These are phyloP conservation scores for Bathelium albidoporum DNA, from an alignment of 495 filamentous ascomycete species.

Conservation along the genomic window DNA sequence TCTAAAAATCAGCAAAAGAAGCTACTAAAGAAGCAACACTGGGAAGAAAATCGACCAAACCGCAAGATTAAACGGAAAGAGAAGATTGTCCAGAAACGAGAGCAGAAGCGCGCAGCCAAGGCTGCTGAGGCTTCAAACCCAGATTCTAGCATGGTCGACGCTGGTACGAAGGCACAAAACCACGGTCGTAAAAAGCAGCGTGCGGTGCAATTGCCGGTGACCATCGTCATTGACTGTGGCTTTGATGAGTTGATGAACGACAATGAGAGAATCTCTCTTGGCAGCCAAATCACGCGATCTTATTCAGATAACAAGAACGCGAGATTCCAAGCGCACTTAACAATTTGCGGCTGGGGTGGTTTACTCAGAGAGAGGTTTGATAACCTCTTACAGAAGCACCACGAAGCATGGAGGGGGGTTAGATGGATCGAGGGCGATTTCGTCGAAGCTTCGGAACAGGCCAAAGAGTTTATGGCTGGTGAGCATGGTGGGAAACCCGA, in stretches of 20 bases:
- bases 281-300: conserved; percentile 67
- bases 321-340: conserved; percentile 54
- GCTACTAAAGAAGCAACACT: conserved; percentile 50
- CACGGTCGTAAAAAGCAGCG: conserved; percentile 15
- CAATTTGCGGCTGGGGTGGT: conserved; percentile 66
- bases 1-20: conserved; percentile 83
- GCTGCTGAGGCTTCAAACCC: conserved; percentile 28
- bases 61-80: conserved; percentile 64
- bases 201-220: conserved; percentile 53
- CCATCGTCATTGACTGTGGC: conserved; percentile 79
- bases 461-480: conserved; percentile 49
- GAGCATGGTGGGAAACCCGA: conserved; percentile 42
- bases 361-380: conserved; percentile 70
- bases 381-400: conserved; percentile 51
- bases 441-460: conserved; percentile 47
- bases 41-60: conserved; percentile 56
- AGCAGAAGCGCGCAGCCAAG: conserved; percentile 41
- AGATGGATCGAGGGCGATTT: conserved; percentile 62
- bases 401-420: conserved; percentile 71
- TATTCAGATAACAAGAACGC: conserved; percentile 78
- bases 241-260: conserved; percentile 84
- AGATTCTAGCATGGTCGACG: conserved; percentile 29
- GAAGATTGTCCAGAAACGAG: conserved; percentile 54
- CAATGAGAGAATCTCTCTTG: conserved; percentile 71
- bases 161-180: conserved; percentile 21